A percentile compares a stretch with the other conserved stretches of the same genome.
Conservation (phyloP, 805 yeast species). For the Kodamaea laetipori region DNA sequence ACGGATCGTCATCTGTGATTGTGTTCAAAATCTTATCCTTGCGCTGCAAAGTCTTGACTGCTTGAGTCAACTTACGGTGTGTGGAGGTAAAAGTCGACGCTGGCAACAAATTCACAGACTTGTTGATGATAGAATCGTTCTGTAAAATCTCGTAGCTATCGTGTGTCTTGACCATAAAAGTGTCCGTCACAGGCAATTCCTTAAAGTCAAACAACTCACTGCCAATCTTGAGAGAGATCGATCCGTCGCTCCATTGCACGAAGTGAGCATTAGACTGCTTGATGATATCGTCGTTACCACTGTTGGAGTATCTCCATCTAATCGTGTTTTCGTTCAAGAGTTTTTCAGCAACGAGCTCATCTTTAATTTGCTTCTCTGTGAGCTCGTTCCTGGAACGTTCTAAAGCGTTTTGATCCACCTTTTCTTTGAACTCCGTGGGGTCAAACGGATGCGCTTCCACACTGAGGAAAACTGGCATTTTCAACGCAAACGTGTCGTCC, state of each 20-base stretch:
- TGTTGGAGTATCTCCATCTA: constrained; percentile 90
- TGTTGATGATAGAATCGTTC: constrained; percentile 63
- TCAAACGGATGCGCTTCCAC: constrained; percentile 89
- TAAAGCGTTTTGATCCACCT: constrained; percentile 41
- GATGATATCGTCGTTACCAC: constrained; percentile 67
- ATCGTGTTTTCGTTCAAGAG: constrained; percentile 79
- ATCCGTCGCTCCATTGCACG: constrained; percentile 93
- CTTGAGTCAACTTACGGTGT: constrained; percentile 76
- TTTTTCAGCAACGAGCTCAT: constrained; percentile 56
- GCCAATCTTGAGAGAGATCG: constrained; percentile 82
- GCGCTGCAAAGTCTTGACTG: constrained; percentile 54
- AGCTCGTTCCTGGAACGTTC: constrained; percentile 30
- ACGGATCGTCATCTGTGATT: constrained; percentile 65
- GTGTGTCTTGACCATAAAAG: constrained; percentile 69
- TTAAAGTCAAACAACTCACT: constrained; percentile 82
- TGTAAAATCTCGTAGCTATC: constrained; percentile 72
- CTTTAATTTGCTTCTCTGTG: constrained; percentile 48
- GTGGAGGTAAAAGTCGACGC: constrained; percentile 86
- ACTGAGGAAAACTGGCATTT: constrained; percentile 79
- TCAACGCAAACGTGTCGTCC: constrained; percentile 49
- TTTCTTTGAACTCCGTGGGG: constrained; percentile 61
- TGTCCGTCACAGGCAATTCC: constrained; percentile 64
- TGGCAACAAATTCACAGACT: constrained; percentile 77
- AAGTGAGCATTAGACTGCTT: constrained; percentile 89
- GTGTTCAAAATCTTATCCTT: constrained; percentile 53